Base-by-base conservation (phyloP, 768 basidiomycete genomes). In the Lactifluus piperatus region DNA sequence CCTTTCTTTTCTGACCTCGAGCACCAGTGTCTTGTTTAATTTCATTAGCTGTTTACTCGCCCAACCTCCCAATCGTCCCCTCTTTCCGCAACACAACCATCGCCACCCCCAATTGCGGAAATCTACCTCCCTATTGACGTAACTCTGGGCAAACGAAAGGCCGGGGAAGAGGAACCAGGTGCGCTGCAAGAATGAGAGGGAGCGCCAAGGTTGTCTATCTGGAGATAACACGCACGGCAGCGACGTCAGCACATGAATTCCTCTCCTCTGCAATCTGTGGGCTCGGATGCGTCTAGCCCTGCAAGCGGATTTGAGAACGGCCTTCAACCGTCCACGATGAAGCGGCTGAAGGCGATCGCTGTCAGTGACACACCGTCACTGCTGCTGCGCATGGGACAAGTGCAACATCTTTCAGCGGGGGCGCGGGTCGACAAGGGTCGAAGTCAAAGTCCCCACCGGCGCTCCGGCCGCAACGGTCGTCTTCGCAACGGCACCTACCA, bases 311-410 rank as follows among this genome's bases (percentile, higher is more conserved):
- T 16, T 8, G 59, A 60, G 20, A 43, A 44, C 22, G 41, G 51
- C 22, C 10, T 48, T 27, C 34, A 22, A 2, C 10, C 20, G 6
- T 46, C 51, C 16, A 30, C n/a, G n/a, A 27, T 26, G 48, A 62
- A 59, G 29, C 48, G 61, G 18, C 11, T 51, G 26, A 62, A 50
- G 34, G 51, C 47, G 26, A 32, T 37, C 45, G 22, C 27, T 3
- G 48, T 46, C 4, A 57, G 37, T 32, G 57, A 53, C 20, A 60
- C 52, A 29, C 61, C 61, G 26, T 62, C 57, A 10, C 36, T 62
- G 27, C 41, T 62, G 20, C 29, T 52, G 34, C 61, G 57, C 20
- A 62, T 62, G 57, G 57, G 52, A 20, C 54, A 43, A 1, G 10
- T 52, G 5, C 49, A 45, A 49, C 58, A 45, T 5, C 22, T 24